These are phyloP conservation scores for Mycogone perniciosa DNA, from an alignment of 2,329 filamentous ascomycete species.

Conservation along the genomic window DNA sequence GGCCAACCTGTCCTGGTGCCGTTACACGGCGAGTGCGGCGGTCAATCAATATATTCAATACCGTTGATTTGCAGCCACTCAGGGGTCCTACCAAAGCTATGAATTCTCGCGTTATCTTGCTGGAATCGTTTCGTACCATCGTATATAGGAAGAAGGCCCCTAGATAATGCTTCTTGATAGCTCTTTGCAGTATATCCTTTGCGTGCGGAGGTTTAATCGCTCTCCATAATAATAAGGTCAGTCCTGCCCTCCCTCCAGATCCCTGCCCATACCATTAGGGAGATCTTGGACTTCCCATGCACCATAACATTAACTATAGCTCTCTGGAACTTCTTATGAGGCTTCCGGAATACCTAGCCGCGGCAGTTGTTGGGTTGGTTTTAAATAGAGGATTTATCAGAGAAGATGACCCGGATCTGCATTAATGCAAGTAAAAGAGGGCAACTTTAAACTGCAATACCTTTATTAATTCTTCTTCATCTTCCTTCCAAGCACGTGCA, in stretches of 20 bases:
- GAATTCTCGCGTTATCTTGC: neutral
- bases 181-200: neutral
- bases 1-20: no score
- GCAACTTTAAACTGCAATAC: neutral
- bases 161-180: neutral
- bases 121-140: neutral
- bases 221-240: neutral
- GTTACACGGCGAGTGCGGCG: neutral
- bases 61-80: neutral
- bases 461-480: neutral
- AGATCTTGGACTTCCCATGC: neutral
- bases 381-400: neutral
- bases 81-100: neutral
- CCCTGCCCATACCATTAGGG: neutral
- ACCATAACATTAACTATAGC: neutral
- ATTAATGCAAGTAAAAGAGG: neutral
- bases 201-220: neutral
- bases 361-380: neutral
- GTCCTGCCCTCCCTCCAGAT: neutral
- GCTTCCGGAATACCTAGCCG: neutral
- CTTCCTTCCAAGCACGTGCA: neutral
- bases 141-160: neutral
- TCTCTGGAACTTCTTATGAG: neutral
- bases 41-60: neutral
- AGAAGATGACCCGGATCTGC: neutral